Base-by-base conservation (phyloP, 345 rosid genomes). In the Brassica rapa region DNA sequence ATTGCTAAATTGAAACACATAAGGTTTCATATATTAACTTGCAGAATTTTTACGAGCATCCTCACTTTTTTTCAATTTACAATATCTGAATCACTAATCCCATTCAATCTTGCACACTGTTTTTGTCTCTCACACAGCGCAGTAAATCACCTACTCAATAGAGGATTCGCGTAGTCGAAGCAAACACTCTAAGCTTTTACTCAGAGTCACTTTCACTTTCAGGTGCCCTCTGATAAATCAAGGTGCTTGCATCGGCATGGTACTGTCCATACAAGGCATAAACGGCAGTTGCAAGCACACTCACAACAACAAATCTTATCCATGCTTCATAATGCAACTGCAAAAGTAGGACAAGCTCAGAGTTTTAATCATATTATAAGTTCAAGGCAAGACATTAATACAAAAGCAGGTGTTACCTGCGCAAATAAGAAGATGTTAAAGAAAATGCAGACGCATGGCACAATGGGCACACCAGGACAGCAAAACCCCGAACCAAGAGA, bases 291-390 rank as follows among this genome's bases (percentile, higher is more conserved):
- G 94, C 80, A 70, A 90, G 70, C 56, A 88, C 33, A 84, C 92
- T 85, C 39, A 95, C 92, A 43, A 86, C 73, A 24, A 95, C 77
- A 70, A 95, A 95, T 84, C 98, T 86, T 53, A 86, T 83, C 99
- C 94, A 91, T 2, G 97, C 98, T 86, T 95, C 99, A 60, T 88
- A 77, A 72, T 95, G 99, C 86, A 95, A 73, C 98, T 95, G 91
- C 82, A 25, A 66, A 65, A 80, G 72, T 49, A 37, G 29, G 14
- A 51, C 71, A 61, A 29, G 21, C 72, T 37, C 69, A 76, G 63
- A 35, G 43, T 78, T 80, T 16, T 2, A 33, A 60, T 77, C 60
- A 78, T 66, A 39, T 41, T 8, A 24, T 41, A 57, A 33, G 53
- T 49, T 19, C 8, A 60, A 25, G 4, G 4, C 4, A 60, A 60